These are phyloP conservation scores for Pichia paraexigua DNA, from an alignment of 805 yeast genomes.

Conservation along the genomic window DNA sequence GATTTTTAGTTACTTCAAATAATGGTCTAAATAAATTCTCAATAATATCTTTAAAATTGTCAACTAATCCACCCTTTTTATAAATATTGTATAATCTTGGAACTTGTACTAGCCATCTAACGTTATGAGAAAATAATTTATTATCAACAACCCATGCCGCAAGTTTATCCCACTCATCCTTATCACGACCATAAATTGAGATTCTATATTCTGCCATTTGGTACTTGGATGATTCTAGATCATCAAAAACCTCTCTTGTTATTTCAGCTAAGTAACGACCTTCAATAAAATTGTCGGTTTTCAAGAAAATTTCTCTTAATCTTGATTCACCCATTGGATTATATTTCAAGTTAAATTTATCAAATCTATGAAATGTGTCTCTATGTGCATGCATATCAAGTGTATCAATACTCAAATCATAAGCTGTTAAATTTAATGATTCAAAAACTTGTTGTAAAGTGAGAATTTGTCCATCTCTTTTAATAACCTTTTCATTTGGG, in stretches of 20 bases:
- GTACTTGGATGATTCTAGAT: conserved; percentile 88
- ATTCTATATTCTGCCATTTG: conserved; percentile 97
- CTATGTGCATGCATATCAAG: conserved; percentile 99
- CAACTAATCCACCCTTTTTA: conserved; percentile 63
- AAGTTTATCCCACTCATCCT: conserved; percentile 90
- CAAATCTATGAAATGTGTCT: conserved; percentile 96
- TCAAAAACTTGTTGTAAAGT: conserved; percentile 86
- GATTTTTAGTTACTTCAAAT: conserved; percentile 83
- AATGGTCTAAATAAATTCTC: conserved; percentile 78
- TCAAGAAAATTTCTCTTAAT: conserved; percentile 88
- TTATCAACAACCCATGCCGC: conserved; percentile 95
- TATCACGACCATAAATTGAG: conserved; percentile 84
- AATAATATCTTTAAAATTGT: conserved; percentile 67
- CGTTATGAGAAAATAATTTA: conserved; percentile 84
- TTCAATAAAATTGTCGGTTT: conserved; percentile 86
- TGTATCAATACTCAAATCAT: conserved; percentile 92
- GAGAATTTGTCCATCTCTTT: conserved; percentile 83
- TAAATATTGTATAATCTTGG: conserved; percentile 91
- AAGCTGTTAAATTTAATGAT: conserved; percentile 84
- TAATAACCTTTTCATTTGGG: conserved; percentile 85
- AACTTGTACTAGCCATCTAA: conserved; percentile 93
- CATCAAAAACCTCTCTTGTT: conserved; percentile 89
- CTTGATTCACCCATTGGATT: conserved; percentile 98
- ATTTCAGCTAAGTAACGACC: conserved; percentile 90
- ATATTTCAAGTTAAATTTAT: conserved; percentile 92